Conservation (phyloP, 805 yeast species). For the Spathaspora gorwiae region DNA sequence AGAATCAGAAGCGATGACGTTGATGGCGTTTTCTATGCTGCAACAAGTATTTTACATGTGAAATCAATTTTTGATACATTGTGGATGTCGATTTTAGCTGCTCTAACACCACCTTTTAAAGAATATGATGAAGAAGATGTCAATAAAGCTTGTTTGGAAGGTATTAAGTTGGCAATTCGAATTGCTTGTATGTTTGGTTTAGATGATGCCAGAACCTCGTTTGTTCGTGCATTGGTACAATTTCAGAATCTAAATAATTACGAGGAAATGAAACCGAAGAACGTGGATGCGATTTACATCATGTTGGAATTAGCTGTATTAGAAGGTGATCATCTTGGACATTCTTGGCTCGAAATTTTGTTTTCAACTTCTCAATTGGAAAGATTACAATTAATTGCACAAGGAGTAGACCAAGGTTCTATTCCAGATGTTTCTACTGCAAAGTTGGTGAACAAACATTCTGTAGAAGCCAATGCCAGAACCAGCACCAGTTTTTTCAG, state of each 20-base stretch:
- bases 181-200: conserved; percentile 81
- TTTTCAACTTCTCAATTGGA: conserved; percentile 86
- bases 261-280: conserved; percentile 72
- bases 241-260: conserved; percentile 77
- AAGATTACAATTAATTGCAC: conserved; percentile 79
- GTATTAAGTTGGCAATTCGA: conserved; percentile 75
- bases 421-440: conserved; percentile 85
- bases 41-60: conserved; percentile 85
- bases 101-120: conserved; percentile 87
- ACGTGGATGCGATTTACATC: conserved; percentile 72
- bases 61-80: conserved; percentile 87
- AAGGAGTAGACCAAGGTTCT: conserved; percentile 77
- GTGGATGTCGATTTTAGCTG: conserved; percentile 97
- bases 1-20: conserved; percentile 37
- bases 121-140: conserved; percentile 77
- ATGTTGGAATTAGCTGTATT: conserved; percentile 71
- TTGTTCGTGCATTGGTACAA: conserved; percentile 84
- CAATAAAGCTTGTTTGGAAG: conserved; percentile 71
- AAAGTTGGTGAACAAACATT: conserved; percentile 51
- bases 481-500: conserved; percentile 47
- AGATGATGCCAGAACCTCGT: conserved; percentile 82
- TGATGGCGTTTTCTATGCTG: conserved; percentile 60
- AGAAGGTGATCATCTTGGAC: conserved; percentile 69
- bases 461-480: conserved; percentile 49
- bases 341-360: conserved; percentile 81